Percentiles rank a stretch among this genome's conserved stretches.
phyloP scores from a whole-genome alignment of 2,329 filamentous ascomycete species.

The Venturia carpophila region DNA sequence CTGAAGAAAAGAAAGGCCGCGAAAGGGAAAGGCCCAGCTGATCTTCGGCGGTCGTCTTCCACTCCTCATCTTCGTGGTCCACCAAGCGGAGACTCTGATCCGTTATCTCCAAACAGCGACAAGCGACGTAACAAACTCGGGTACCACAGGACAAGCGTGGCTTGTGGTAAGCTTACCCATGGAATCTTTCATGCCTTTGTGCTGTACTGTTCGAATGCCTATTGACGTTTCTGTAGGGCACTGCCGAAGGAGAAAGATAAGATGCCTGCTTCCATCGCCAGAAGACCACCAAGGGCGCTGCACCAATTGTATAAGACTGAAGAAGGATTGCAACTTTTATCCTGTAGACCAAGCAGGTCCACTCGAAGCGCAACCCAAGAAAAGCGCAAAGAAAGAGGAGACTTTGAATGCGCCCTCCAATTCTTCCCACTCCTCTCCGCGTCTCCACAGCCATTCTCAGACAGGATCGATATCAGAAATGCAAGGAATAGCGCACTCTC shows the following conservation, averaged over 20 bases:
- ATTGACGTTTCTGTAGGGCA: constrained; percentile 52
- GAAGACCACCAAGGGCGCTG: constrained; percentile 70
- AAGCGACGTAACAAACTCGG: constrained; percentile 85
- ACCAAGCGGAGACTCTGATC: constrained; percentile 31
- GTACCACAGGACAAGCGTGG: constrained; percentile 90
- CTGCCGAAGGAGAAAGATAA: constrained; percentile 86
- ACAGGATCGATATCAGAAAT: constrained; percentile 9
- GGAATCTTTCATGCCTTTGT: constrained; percentile 20
- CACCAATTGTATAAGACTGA: constrained; percentile 85
- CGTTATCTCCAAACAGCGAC: constrained; percentile 46
- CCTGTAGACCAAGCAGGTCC: constrained; percentile 72
- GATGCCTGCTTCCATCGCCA: constrained; percentile 65
- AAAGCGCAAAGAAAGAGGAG: constrained; percentile 22
- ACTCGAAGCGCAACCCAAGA: constrained; percentile 31
- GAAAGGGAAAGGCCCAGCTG: constrained; percentile 33
- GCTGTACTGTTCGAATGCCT: constrained; percentile 14
- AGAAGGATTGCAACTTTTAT: constrained; percentile 89
- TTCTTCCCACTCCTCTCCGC: constrained; percentile 12
- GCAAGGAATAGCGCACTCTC: constrained; percentile 5
- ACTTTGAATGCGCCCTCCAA: constrained; percentile 21
- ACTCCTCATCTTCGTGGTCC: constrained; percentile 42
- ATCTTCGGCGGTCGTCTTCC: constrained; percentile 38
- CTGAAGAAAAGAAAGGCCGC: constrained; percentile 33
- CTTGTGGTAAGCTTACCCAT: constrained; percentile 69
- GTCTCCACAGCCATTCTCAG: background rate